Evolutionary conservation across 306 rosid genomes (phyloP).

Genomic region (Glycyrrhiza uralensis): DNA sequence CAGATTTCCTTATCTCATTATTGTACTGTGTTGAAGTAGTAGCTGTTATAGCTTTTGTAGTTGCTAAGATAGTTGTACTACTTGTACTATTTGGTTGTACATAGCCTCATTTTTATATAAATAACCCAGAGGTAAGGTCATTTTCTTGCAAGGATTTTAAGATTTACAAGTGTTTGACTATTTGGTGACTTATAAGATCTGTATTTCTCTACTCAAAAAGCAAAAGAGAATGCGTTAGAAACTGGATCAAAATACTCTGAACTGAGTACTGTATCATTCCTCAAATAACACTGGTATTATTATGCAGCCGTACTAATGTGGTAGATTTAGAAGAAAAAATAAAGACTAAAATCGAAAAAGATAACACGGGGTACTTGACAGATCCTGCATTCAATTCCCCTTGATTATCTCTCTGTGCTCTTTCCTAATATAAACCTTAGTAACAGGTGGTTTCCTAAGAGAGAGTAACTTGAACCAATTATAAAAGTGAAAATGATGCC

Average conservation of each 20-base stretch:
- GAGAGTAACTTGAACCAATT: not conserved
- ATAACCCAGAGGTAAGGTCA: not conserved
- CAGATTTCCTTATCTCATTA: not conserved
- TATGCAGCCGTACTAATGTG: not conserved
- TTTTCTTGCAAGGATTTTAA: not conserved
- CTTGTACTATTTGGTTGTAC: conserved; percentile 13
- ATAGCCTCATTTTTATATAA: not conserved
- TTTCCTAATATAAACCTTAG: not conserved
- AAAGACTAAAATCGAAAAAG: not conserved
- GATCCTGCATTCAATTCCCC: not conserved
- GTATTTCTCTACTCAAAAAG: not conserved
- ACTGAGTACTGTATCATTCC: not conserved
- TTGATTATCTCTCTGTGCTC: not conserved
- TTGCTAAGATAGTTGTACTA: not conserved
- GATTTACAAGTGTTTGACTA: not conserved
- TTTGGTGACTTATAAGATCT: not conserved
- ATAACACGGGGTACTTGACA: not conserved
- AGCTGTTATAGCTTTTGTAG: not conserved
- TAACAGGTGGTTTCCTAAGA: not conserved
- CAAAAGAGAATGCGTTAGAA: not conserved
- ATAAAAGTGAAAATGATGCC: not conserved
- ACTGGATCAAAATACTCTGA: not conserved
- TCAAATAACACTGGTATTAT: not conserved
- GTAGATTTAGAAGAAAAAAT: too few relatives aligned
- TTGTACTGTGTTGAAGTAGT: not conserved